These are phyloP conservation scores for Nemania abortiva DNA, from an alignment of 2,329 filamentous ascomycete genomes.

Conservation along the genomic window DNA sequence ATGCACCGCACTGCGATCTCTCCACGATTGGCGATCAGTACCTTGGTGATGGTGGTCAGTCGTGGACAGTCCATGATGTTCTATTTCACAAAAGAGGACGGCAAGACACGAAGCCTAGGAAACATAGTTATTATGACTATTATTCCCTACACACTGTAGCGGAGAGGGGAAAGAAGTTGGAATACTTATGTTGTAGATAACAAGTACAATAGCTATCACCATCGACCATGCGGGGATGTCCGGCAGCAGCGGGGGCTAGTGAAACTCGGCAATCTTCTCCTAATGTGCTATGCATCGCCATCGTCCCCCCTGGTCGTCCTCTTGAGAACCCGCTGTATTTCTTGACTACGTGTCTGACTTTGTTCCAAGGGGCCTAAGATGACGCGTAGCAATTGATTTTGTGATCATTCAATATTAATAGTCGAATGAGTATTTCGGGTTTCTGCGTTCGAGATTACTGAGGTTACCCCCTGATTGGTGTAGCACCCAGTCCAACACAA, in stretches of 20 bases:
- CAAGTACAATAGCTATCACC: constrained; percentile 5
- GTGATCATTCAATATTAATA: not conserved
- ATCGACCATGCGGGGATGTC: not conserved
- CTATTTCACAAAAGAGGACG: not conserved
- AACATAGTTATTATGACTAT: not conserved
- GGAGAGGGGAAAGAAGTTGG: not conserved
- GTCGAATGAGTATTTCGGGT: not conserved
- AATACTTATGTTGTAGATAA: not conserved
- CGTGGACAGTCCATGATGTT: not conserved
- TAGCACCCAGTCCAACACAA: too few relatives aligned
- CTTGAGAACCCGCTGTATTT: not conserved
- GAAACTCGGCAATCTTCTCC: not conserved
- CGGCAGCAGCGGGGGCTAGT: constrained; percentile 3
- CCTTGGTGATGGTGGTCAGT: constrained; percentile 10
- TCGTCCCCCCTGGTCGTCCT: not conserved
- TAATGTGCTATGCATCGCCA: not conserved
- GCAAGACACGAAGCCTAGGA: not conserved
- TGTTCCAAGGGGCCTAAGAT: not conserved
- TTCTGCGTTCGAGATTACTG: too few relatives aligned
- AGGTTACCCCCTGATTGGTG: too few relatives aligned
- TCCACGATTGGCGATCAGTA: constrained; percentile 47
- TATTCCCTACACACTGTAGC: not conserved
- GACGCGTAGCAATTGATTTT: not conserved
- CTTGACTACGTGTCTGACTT: not conserved
- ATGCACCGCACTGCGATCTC: constrained; percentile 47